These are phyloP conservation scores for Aspergillus pseudoviridinutans DNA, from an alignment of 2,329 filamentous ascomycete genomes.

Conservation along the genomic window DNA sequence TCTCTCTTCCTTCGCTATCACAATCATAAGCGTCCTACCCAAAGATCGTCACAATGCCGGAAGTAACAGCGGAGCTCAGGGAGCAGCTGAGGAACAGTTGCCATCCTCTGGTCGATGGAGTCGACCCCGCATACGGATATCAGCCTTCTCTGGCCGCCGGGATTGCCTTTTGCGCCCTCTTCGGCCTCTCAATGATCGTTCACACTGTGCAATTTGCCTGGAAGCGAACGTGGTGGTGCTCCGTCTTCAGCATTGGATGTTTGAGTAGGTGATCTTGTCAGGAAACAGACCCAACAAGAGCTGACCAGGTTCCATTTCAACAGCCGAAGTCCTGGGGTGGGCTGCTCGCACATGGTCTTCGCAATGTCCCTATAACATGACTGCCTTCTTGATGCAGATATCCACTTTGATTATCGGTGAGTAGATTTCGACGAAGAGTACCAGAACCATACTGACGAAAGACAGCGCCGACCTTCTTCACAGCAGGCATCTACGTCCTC, in stretches of 20 bases:
- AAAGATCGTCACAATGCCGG: neutral
- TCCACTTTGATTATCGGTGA: conserved; percentile 39
- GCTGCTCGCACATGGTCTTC: conserved; percentile 47
- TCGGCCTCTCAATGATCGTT: conserved; percentile 32
- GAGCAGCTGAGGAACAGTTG: conserved; percentile 19
- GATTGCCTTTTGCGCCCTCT: conserved; percentile 31
- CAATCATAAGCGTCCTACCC: neutral
- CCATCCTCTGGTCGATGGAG: conserved; percentile 22
- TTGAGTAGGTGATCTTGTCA: conserved; percentile 23
- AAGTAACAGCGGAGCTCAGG: conserved; percentile 2
- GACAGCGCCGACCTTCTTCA: conserved; percentile 48
- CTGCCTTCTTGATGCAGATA: conserved; percentile 51
- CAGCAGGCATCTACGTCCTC: conserved; percentile 49
- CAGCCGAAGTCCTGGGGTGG: conserved; percentile 48
- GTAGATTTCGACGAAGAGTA: neutral
- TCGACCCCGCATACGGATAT: conserved; percentile 31
- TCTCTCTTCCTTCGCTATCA: neutral
- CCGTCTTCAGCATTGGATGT: conserved; percentile 35
- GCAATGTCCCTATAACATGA: conserved; percentile 47
- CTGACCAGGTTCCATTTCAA: conserved; percentile 1
- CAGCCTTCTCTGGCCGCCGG: conserved; percentile 31
- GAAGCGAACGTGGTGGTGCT: conserved; percentile 39
- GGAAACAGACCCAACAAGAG: neutral
- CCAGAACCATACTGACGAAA: neutral
- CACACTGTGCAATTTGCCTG: conserved; percentile 33